Conservation (phyloP, 345 rosid species). For the Firmiana major region DNA sequence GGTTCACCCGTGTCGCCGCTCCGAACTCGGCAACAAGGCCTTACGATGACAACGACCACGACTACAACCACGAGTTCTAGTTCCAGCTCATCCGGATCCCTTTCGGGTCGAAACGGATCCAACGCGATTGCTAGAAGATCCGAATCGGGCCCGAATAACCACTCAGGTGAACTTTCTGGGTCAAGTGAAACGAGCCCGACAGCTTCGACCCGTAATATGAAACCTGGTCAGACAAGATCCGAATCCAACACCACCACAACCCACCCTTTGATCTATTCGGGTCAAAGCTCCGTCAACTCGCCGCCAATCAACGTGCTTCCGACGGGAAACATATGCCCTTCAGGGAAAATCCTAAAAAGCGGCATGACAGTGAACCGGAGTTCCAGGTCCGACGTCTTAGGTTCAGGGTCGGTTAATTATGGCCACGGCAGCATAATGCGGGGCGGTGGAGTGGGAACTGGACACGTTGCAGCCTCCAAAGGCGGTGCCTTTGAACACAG, state of each 20-base stretch:
- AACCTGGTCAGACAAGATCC: conserved; percentile 43
- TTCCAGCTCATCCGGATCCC: conserved; percentile 85
- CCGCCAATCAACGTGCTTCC: conserved; percentile 61
- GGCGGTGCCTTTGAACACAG: background rate
- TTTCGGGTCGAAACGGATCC: conserved; percentile 45
- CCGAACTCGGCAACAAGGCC: conserved; percentile 38
- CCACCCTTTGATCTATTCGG: conserved; percentile 45
- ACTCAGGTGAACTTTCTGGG: conserved; percentile 62
- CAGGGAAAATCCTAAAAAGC: conserved; percentile 68
- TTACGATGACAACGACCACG: conserved; percentile 21
- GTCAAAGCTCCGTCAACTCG: conserved; percentile 47
- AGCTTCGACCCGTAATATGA: conserved; percentile 24
- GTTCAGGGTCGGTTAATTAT: conserved; percentile 70
- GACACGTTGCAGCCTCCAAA: background rate
- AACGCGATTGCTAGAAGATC: conserved; percentile 33
- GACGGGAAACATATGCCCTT: conserved; percentile 79
- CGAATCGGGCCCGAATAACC: conserved; percentile 40
- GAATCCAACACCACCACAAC: conserved; percentile 36
- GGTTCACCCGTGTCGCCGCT: conserved; percentile 95
- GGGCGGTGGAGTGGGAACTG: conserved; percentile 29
- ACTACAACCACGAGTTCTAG: conserved; percentile 42
- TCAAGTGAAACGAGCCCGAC: conserved; percentile 58
- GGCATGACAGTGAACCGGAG: conserved; percentile 49
- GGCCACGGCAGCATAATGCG: conserved; percentile 92
- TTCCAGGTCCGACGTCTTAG: conserved; percentile 60